phyloP scores from a whole-genome alignment of 2,329 filamentous ascomycete species.

The Neonectria ditissima region DNA sequence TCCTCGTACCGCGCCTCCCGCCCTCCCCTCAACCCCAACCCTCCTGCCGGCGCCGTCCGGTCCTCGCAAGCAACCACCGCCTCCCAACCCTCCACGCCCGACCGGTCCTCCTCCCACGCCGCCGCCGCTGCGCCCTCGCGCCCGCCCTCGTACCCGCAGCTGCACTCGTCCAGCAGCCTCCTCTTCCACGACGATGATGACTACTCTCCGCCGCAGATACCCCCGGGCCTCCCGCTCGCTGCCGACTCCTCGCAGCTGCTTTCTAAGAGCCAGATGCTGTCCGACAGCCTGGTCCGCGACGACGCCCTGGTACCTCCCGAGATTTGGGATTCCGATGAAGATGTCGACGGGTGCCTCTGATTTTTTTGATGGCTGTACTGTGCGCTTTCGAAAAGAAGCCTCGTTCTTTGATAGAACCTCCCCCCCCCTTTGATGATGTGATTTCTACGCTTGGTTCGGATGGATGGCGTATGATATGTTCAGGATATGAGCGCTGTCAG shows the following conservation, averaged over 20 bases:
- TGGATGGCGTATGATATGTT: neutral
- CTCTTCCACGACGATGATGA: slow-evolving; percentile 41
- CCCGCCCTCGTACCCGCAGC: slow-evolving; percentile 27
- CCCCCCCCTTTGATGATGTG: neutral
- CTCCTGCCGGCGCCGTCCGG: slow-evolving; percentile 32
- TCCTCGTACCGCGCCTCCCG: slow-evolving; percentile 37
- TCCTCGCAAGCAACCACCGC: slow-evolving; percentile 54
- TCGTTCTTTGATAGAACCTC: neutral
- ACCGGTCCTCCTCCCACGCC: slow-evolving; percentile 32
- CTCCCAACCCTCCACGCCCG: slow-evolving; percentile 51
- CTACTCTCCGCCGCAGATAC: slow-evolving; percentile 34
- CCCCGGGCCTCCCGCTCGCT: slow-evolving; percentile 27
- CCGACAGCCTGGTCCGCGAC: slow-evolving; percentile 58
- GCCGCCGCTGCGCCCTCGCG: slow-evolving; percentile 4
- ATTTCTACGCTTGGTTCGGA: neutral
- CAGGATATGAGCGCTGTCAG: neutral
- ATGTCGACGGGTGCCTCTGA: slow-evolving; percentile 38
- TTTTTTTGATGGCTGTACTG: neutral
- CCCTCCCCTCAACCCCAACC: slow-evolving; percentile 25
- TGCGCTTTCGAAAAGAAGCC: neutral
- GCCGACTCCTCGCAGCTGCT: slow-evolving; percentile 59
- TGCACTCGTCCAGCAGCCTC: slow-evolving; percentile 43
- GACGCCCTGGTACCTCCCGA: slow-evolving; percentile 47
- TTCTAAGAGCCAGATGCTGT: slow-evolving; percentile 65
- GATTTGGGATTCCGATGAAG: slow-evolving; percentile 55